Evolutionary conservation across 2,329 filamentous ascomycete genomes (phyloP).

Genomic region (Exutisphaerella laricina): DNA sequence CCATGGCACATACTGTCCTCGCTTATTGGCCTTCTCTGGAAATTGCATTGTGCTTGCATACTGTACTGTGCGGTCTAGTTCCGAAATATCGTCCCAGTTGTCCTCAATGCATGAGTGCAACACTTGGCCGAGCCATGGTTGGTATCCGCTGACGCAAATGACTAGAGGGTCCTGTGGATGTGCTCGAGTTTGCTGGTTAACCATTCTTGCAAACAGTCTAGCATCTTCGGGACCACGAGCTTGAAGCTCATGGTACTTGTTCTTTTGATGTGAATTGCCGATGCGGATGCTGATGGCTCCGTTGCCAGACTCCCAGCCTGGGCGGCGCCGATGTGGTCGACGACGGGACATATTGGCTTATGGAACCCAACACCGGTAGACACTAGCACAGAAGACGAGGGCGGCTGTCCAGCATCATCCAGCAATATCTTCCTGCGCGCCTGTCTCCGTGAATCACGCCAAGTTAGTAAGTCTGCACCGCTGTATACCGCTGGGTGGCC

Average conservation of each 20-base stretch:
- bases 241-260: constrained; percentile 28
- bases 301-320: constrained; percentile 20
- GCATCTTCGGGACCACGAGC: constrained; percentile 26
- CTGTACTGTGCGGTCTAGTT: constrained; percentile 33
- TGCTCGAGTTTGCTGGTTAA: constrained; percentile 30
- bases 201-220: constrained; percentile 27
- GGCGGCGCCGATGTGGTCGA: constrained; percentile 21
- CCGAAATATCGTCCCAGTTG: constrained; percentile 30
- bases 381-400: too few relatives aligned
- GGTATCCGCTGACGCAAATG: constrained; percentile 33
- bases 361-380: too few relatives aligned
- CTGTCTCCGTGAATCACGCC: too few relatives aligned
- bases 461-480: too few relatives aligned
- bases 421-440: too few relatives aligned
- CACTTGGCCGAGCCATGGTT: constrained; percentile 33
- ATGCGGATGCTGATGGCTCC: constrained; percentile 29
- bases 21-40: constrained; percentile 31
- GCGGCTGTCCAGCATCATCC: not conserved
- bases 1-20: constrained; percentile 31
- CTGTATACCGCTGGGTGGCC: too few relatives aligned
- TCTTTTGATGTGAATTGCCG: constrained; percentile 27
- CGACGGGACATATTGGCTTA: constrained; percentile 12
- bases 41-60: constrained; percentile 34
- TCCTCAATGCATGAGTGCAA: constrained; percentile 32
- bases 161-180: constrained; percentile 31